Percentiles rank a stretch among this genome's conserved stretches.
Conservation (phyloP, 2,329 filamentous ascomycete genomes). For the Pestalotiopsis sp. region DNA sequence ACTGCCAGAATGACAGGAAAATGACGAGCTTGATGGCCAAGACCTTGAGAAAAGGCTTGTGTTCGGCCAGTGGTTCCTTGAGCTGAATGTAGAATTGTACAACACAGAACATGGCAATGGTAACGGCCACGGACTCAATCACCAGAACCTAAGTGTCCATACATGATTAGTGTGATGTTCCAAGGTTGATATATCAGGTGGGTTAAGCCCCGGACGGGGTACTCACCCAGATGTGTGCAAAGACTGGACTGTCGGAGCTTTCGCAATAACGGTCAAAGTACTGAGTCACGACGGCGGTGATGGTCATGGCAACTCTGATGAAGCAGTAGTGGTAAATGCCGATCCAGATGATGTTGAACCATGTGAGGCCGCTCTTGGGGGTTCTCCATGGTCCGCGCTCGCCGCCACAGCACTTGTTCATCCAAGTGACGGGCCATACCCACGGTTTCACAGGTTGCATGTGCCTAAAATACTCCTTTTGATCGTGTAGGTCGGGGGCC, state of each 20-base stretch:
- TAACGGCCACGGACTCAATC: slow-evolving; percentile 71
- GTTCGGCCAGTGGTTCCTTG: slow-evolving; percentile 63
- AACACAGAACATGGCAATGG: slow-evolving; percentile 84
- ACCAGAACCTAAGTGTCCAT: slow-evolving; percentile 51
- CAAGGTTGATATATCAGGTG: slow-evolving; percentile 11
- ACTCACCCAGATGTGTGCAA: slow-evolving; percentile 80
- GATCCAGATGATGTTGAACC: slow-evolving; percentile 87
- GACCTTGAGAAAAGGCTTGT: slow-evolving; percentile 78
- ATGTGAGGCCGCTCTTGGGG: slow-evolving; percentile 80
- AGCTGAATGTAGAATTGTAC: slow-evolving; percentile 86
- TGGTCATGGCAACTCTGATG: slow-evolving; percentile 75
- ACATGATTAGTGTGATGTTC: slow-evolving; percentile 4
- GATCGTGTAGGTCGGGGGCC: slow-evolving; percentile 73
- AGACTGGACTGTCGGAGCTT: slow-evolving; percentile 73
- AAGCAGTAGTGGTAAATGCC: slow-evolving; percentile 86
- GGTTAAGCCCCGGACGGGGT: not conserved
- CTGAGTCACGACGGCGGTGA: slow-evolving; percentile 74
- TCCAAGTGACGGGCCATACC: slow-evolving; percentile 72
- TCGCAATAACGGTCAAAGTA: slow-evolving; percentile 73
- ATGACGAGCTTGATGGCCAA: slow-evolving; percentile 87
- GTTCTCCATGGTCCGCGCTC: slow-evolving; percentile 68
- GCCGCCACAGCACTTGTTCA: slow-evolving; percentile 70
- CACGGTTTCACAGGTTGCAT: slow-evolving; percentile 67
- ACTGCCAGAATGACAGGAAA: slow-evolving; percentile 90
- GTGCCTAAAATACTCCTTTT: slow-evolving; percentile 78